Conservation (phyloP, 495 filamentous ascomycete genomes). For the Cairneyella variabilis region DNA sequence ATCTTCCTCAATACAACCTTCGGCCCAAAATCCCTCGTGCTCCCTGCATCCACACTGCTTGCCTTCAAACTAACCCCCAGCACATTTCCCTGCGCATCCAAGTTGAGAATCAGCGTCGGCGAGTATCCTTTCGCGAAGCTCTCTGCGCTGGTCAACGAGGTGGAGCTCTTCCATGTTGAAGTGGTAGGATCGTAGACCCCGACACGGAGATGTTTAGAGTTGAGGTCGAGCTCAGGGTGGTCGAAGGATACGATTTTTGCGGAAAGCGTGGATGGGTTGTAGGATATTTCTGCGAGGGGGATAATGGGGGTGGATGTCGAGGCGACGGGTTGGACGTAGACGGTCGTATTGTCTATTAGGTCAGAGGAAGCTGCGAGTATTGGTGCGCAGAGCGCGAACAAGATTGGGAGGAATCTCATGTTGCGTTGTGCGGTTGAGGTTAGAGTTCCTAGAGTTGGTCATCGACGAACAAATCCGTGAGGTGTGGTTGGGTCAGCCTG, state of each 20-base stretch:
- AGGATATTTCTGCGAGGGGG: slow-evolving; percentile 44
- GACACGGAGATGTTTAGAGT: slow-evolving; percentile 39
- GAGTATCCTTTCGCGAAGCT: slow-evolving; percentile 52
- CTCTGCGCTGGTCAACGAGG: slow-evolving; percentile 39
- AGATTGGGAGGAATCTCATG: slow-evolving; percentile 14
- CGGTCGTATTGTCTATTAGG: slow-evolving; percentile 17
- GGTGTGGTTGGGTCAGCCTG: background rate
- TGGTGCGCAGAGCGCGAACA: slow-evolving; percentile 13
- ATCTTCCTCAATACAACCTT: slow-evolving; percentile 46
- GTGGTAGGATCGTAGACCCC: slow-evolving; percentile 42
- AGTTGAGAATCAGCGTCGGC: slow-evolving; percentile 41
- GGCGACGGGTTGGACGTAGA: slow-evolving; percentile 30
- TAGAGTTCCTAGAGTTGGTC: too few species aligned
- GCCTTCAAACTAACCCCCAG: slow-evolving; percentile 39
- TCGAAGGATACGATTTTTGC: slow-evolving; percentile 42
- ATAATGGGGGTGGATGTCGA: slow-evolving; percentile 28
- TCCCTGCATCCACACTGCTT: slow-evolving; percentile 48
- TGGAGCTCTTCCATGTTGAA: slow-evolving; percentile 41
- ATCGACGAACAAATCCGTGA: background rate
- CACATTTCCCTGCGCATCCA: slow-evolving; percentile 36
- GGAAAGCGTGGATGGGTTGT: slow-evolving; percentile 32
- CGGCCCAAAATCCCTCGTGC: slow-evolving; percentile 53
- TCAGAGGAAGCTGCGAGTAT: slow-evolving; percentile 10
- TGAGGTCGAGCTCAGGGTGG: slow-evolving; percentile 40
- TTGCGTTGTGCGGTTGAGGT: background rate